Conservation (phyloP, 495 filamentous ascomycete species). For the Penicillium coprophilum region DNA sequence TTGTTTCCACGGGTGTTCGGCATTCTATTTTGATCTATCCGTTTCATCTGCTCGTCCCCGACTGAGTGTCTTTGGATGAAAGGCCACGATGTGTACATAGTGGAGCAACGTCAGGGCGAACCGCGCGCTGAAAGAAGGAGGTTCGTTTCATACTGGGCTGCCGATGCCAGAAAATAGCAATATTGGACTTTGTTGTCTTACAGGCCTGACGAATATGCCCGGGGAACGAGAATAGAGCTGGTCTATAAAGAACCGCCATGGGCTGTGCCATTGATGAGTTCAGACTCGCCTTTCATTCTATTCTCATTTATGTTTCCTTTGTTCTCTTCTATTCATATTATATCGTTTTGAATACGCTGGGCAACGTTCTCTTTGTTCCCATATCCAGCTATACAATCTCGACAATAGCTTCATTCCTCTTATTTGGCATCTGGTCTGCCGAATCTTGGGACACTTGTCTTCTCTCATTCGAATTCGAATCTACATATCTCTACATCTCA, state of each 20-base stretch:
- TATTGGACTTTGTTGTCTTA: slow-evolving; percentile 12
- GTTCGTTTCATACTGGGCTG: slow-evolving; percentile 21
- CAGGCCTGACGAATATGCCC: background rate
- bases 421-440: slow-evolving; percentile 15
- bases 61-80: slow-evolving; percentile 13
- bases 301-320: slow-evolving; percentile 16
- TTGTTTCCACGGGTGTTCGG: background rate
- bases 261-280: slow-evolving; percentile 10
- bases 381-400: slow-evolving; percentile 20
- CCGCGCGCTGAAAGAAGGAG: slow-evolving; percentile 14
- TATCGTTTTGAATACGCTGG: background rate
- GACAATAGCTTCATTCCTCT: slow-evolving; percentile 3
- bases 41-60: slow-evolving; percentile 22
- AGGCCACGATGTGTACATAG: background rate
- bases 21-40: slow-evolving; percentile 12
- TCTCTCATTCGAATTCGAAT: slow-evolving; percentile 14
- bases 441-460: slow-evolving; percentile 5
- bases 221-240: slow-evolving; percentile 1
- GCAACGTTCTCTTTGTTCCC: background rate
- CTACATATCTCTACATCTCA: background rate
- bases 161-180: slow-evolving; percentile 20
- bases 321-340: slow-evolving; percentile 23
- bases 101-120: slow-evolving; percentile 12
- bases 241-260: slow-evolving; percentile 23
- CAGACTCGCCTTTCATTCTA: slow-evolving; percentile 19